phyloP scores from a whole-genome alignment of 2,329 filamentous ascomycete genomes.

The Cadophora luteo-olivacea region DNA sequence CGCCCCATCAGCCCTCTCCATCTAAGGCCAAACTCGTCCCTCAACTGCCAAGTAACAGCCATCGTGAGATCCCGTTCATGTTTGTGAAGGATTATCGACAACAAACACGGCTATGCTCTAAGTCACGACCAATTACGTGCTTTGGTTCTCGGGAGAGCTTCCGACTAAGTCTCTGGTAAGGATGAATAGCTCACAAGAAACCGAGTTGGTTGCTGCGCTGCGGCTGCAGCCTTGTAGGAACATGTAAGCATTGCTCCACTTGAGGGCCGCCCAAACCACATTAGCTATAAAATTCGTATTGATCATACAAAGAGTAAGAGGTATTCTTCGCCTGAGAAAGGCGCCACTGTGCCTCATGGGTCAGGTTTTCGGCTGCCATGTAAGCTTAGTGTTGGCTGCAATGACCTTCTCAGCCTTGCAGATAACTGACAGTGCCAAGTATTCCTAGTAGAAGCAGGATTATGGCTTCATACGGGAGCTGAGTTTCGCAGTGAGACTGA shows the following conservation, averaged over 20 bases:
- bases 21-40: neutral
- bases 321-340: neutral
- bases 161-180: neutral
- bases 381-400: constrained; percentile 1
- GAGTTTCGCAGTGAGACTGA: neutral
- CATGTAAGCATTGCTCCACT: neutral
- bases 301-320: neutral
- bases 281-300: neutral
- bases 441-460: neutral
- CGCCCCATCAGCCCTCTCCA: constrained; percentile 1
- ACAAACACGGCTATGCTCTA: constrained; percentile 14
- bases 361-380: neutral
- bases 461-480: neutral
- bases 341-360: neutral
- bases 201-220: constrained; percentile 11
- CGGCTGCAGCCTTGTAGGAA: neutral
- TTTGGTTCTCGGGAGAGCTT: neutral
- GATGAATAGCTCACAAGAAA: neutral
- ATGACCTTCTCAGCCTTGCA: constrained; percentile 7
- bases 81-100: constrained; percentile 14
- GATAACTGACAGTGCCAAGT: constrained; percentile 1
- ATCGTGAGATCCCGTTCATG: constrained; percentile 1
- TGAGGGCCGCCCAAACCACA: neutral
- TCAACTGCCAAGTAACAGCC: neutral
- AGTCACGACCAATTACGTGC: constrained; percentile 14